Base-by-base conservation (phyloP, 306 rosid species). In the Vachellia pachyceras region DNA sequence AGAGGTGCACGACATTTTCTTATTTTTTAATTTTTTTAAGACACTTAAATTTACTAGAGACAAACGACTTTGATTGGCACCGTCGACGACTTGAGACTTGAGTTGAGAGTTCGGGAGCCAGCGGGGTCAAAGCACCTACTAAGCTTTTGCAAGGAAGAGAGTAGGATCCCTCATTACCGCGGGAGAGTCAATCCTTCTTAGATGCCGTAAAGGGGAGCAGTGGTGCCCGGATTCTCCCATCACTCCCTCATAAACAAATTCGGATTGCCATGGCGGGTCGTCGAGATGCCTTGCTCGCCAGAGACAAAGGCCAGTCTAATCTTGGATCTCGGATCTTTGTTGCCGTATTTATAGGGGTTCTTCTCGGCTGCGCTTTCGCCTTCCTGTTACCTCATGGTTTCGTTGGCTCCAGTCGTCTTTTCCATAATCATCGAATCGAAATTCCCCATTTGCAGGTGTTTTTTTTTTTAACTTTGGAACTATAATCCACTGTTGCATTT, bases 311-410 rank as follows among this genome's bases (percentile, higher is more conserved):
- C 10, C 92, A 86, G n/a, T 83, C 92, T 5, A 15, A 50, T 61
- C 69, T 82, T 6, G 86, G 82, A 73, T 90, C 94, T 88, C 90
- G 89, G 42, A 81, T 94, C 66, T 58, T 45, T 45, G 29, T 36
- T 8, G 93, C 97, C 33, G 78, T 90, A 66, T 64, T 79, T 35
- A 55, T 87, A 68, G 98, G 97, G 75, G 84, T 92, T 79, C 73
- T 90, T 37, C 66, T 89, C n/a, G 97, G 98, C 7, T 86, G 80
- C 77, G 70, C 87, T 84, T 86, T 88, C 61, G 96, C 97, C 39
- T 83, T 90, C 79, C 55, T 90, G 0, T 81, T 77, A 47, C 93
- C 97, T 61, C 83, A 83, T 29, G 92, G 89, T 0, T 74, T 92
- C 86, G 60, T 89, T 80, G 25, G 15, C 86, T 84, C 88, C 77